These are phyloP conservation scores for Apiotrichum akiyoshidainum DNA, from an alignment of 1,284 basidiomycete species.

Conservation along the genomic window DNA sequence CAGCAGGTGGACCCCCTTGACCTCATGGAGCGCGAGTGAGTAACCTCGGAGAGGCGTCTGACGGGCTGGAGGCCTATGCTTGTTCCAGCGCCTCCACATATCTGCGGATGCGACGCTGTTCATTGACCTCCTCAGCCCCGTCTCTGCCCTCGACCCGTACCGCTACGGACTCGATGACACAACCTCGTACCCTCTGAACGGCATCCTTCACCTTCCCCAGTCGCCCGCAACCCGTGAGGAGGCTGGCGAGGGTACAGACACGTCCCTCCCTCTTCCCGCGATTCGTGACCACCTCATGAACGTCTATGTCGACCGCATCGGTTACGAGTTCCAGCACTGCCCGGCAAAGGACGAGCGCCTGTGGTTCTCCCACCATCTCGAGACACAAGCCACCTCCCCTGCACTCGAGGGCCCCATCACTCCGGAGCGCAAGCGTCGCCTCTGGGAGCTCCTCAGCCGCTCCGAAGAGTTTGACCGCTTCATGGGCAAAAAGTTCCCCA, in stretches of 20 bases:
- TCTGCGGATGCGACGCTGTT: neutral
- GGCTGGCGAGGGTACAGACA: conserved; percentile 61
- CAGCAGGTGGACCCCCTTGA: conserved; percentile 75
- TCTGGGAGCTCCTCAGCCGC: conserved; percentile 65
- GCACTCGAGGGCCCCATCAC: conserved; percentile 47
- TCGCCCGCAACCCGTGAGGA: conserved; percentile 40
- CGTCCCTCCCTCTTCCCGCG: conserved; percentile 56
- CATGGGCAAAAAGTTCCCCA: conserved; percentile 46
- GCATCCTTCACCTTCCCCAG: conserved; percentile 56
- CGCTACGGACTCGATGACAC: conserved; percentile 66
- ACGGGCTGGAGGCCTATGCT: neutral
- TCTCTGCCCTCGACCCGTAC: conserved; percentile 71
- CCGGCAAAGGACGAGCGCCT: conserved; percentile 40
- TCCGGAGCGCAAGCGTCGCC: conserved; percentile 55
- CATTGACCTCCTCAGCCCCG: conserved; percentile 41
- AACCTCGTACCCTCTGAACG: conserved; percentile 64
- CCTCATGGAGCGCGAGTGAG: conserved; percentile 73
- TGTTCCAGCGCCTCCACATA: no score
- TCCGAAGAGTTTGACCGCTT: conserved; percentile 71
- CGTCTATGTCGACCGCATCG: conserved; percentile 76
- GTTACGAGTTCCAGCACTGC: conserved; percentile 67
- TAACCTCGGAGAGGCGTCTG: neutral
- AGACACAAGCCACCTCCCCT: conserved; percentile 57
- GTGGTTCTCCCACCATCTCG: conserved; percentile 81
- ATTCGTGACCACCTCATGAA: conserved; percentile 67